Evolutionary conservation across 176 grass and related monocot genomes (phyloP).

Genomic region (Carex cristatella): DNA sequence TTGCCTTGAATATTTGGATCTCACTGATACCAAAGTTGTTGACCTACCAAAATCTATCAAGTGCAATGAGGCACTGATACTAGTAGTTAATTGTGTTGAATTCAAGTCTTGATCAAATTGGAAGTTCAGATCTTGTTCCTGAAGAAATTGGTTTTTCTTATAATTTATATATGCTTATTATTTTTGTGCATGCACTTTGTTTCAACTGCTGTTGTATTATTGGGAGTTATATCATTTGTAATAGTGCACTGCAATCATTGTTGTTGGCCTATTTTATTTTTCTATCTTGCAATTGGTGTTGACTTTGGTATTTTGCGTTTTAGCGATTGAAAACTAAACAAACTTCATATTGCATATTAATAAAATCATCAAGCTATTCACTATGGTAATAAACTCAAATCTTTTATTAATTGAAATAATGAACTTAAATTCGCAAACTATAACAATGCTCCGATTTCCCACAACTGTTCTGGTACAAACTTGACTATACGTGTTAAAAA

Average conservation of each 20-base stretch:
- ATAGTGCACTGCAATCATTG: background rate
- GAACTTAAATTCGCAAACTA: background rate
- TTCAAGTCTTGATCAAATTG: background rate
- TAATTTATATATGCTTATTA: background rate
- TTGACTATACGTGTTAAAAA: background rate
- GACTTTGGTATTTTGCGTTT: background rate
- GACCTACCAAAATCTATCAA: background rate
- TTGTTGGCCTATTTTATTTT: background rate
- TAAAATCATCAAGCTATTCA: background rate
- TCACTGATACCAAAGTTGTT: slow-evolving; percentile 11
- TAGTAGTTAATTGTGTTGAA: background rate
- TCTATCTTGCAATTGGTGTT: background rate
- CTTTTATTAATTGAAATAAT: too few relatives aligned
- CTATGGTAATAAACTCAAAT: background rate
- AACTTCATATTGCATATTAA: background rate
- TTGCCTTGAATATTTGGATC: slow-evolving; percentile 19
- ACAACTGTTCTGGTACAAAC: background rate
- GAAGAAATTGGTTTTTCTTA: background rate
- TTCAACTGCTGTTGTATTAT: background rate
- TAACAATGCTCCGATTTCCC: background rate
- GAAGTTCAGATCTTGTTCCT: background rate
- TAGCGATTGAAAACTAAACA: background rate
- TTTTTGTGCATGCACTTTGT: background rate
- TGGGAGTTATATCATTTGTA: background rate
- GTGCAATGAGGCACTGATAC: background rate